Evolutionary conservation across 2,329 filamentous ascomycete species (phyloP).

Genomic region (Curvularia verruculosa): DNA sequence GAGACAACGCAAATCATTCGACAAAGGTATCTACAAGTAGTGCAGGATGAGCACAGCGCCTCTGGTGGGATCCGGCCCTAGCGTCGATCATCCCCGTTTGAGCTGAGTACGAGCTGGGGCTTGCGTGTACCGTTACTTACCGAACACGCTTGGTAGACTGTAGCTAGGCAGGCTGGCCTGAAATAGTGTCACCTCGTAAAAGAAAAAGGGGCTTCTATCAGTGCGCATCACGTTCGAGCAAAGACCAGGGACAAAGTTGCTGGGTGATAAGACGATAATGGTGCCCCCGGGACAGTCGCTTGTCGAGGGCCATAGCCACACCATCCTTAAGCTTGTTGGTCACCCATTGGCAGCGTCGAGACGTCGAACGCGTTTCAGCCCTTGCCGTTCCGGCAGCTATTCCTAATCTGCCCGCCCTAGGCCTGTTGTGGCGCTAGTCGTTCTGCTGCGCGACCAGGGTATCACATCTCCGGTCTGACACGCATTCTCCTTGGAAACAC

Average conservation of each 20-base stretch:
- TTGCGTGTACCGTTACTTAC: conserved; percentile 12
- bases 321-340: conserved; percentile 1
- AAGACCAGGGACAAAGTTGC: not conserved
- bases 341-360: conserved; percentile 1
- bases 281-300: not conserved
- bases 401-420: not conserved
- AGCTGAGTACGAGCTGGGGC: conserved; percentile 11
- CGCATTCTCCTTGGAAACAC: conserved; percentile 6
- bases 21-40: not conserved
- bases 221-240: not conserved
- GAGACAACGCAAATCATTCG: not conserved
- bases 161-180: not conserved
- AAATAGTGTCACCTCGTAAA: not conserved
- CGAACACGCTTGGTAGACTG: conserved; percentile 3
- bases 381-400: conserved; percentile 7
- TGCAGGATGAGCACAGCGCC: not conserved
- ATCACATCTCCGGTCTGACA: not conserved
- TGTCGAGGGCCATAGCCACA: not conserved
- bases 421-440: not conserved
- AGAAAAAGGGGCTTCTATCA: not conserved
- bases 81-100: conserved; percentile 6
- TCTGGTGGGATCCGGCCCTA: not conserved
- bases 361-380: conserved; percentile 4
- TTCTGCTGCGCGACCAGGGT: not conserved
- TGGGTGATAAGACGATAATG: not conserved